These are phyloP conservation scores for Gymnopilus junonius DNA, from an alignment of 768 basidiomycete species.

Conservation along the genomic window DNA sequence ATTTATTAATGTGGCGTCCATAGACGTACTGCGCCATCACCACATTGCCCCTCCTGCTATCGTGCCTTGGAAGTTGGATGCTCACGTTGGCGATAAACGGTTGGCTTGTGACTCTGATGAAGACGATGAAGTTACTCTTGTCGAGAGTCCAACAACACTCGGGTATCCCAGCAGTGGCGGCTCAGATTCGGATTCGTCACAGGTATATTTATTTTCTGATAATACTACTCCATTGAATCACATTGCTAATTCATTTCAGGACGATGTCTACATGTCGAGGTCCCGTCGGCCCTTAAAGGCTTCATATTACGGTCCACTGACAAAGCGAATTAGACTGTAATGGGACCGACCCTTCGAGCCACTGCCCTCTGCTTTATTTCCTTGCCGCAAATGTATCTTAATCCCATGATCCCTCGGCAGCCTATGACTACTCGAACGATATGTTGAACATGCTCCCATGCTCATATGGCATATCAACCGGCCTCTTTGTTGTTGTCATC, in stretches of 20 bases:
- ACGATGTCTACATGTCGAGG: slow-evolving; percentile 17
- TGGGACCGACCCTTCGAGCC: slow-evolving; percentile 13
- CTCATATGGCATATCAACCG: neutral
- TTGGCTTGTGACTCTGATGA: slow-evolving; percentile 25
- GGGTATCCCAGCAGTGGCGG: slow-evolving; percentile 22
- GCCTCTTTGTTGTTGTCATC: neutral
- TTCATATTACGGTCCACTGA: slow-evolving; percentile 19
- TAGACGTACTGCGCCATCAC: slow-evolving; percentile 28
- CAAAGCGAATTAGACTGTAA: slow-evolving; percentile 24
- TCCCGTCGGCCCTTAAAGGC: slow-evolving; percentile 19
- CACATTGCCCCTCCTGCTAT: slow-evolving; percentile 21
- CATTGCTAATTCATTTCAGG: slow-evolving; percentile 8
- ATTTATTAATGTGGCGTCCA: neutral
- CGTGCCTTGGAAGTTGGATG: slow-evolving; percentile 11
- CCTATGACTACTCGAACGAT: neutral
- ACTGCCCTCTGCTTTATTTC: neutral
- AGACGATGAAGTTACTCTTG: slow-evolving; percentile 19
- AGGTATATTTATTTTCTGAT: slow-evolving; percentile 12
- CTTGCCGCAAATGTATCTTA: neutral
- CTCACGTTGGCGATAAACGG: slow-evolving; percentile 26
- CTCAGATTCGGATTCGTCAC: slow-evolving; percentile 29
- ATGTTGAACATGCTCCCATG: neutral
- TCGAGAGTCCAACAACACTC: slow-evolving; percentile 14
- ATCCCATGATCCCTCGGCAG: neutral
- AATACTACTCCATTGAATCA: neutral